Evolutionary conservation across 2,329 filamentous ascomycete genomes (phyloP).

Genomic region (Scytalidium sp.): DNA sequence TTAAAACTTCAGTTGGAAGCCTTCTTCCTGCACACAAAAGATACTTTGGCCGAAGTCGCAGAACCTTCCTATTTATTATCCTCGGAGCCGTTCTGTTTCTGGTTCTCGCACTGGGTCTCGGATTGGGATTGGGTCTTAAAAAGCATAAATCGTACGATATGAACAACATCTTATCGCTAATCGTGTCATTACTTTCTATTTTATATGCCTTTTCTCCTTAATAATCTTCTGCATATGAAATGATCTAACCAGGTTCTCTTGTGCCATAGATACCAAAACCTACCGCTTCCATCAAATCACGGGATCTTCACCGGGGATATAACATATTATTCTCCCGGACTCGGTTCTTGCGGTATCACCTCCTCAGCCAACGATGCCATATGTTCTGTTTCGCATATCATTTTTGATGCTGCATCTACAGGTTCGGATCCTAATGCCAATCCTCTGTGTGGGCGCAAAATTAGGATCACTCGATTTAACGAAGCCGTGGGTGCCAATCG

Average conservation of each 20-base stretch:
- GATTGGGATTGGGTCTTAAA: slow-evolving; percentile 13
- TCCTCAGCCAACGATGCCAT: slow-evolving; percentile 55
- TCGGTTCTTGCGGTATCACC: slow-evolving; percentile 67
- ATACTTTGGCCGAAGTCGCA: slow-evolving; percentile 15
- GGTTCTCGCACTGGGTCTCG: slow-evolving; percentile 7
- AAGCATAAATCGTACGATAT: slow-evolving; percentile 1
- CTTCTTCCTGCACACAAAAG: slow-evolving; percentile 8
- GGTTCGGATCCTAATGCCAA: slow-evolving; percentile 60
- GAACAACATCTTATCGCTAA: neutral
- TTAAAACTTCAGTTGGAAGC: neutral
- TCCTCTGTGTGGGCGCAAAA: slow-evolving; percentile 62
- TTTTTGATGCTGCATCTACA: slow-evolving; percentile 58
- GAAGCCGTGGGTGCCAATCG: slow-evolving; percentile 45
- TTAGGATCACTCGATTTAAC: slow-evolving; percentile 55
- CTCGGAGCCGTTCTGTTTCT: slow-evolving; percentile 10
- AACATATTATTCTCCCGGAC: slow-evolving; percentile 64
- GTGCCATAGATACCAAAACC: slow-evolving; percentile 27
- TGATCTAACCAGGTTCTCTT: slow-evolving; percentile 10
- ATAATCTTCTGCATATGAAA: neutral
- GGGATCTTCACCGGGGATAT: slow-evolving; percentile 59
- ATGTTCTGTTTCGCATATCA: slow-evolving; percentile 62
- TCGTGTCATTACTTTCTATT: neutral
- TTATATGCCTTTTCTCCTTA: neutral
- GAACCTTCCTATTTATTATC: slow-evolving; percentile 6
- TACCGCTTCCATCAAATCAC: slow-evolving; percentile 49